Conservation (phyloP, 257 asterid genomes). For the Solanum lycopersicoides region DNA sequence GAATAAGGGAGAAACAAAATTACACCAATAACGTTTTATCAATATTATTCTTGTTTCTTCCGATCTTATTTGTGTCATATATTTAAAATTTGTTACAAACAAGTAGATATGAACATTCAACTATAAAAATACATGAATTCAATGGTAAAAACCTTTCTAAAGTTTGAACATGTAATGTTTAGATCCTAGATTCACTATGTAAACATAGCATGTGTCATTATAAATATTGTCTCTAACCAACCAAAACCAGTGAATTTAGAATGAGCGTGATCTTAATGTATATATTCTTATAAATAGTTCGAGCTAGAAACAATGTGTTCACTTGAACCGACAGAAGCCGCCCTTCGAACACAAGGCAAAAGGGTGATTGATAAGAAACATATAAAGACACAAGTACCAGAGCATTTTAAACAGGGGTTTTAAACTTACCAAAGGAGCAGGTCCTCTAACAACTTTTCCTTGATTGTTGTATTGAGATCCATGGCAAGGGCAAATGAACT, state of each 20-base stretch:
- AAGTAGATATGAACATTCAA: background rate
- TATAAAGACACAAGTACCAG: background rate
- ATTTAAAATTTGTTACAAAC: background rate
- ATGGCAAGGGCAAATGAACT: constrained; percentile 96
- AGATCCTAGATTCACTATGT: background rate
- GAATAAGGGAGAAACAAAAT: no score
- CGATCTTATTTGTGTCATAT: rapidly evolving
- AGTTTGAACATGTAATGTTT: background rate
- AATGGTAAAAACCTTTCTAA: background rate
- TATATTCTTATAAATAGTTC: constrained; percentile 1
- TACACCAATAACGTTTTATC: rapidly evolving
- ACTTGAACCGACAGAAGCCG: background rate
- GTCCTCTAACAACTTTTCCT: constrained; percentile 91
- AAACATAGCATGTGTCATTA: background rate
- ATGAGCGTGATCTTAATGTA: background rate
- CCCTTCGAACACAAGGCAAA: background rate
- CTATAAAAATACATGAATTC: background rate
- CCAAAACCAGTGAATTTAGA: background rate
- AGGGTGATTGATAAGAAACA: background rate
- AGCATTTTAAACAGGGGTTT: background rate
- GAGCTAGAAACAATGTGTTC: constrained; percentile 24
- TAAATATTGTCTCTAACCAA: background rate
- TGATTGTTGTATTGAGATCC: constrained; percentile 96
- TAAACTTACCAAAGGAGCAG: constrained; percentile 80
- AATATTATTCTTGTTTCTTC: background rate